These are phyloP conservation scores for Phallus indusiatus DNA, from an alignment of 768 basidiomycete species.

Conservation along the genomic window DNA sequence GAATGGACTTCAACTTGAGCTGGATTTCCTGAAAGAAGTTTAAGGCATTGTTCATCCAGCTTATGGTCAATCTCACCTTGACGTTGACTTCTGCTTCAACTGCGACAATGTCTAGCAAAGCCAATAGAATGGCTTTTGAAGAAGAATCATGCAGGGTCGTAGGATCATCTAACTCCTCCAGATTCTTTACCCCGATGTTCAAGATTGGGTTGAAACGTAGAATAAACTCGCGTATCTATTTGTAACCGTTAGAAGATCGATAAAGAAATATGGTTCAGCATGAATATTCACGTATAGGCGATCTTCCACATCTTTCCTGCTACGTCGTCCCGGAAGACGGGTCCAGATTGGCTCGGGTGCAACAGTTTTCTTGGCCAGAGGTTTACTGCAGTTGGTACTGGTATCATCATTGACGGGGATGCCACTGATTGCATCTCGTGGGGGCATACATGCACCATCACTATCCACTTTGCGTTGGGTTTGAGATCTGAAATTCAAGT, in stretches of 20 bases:
- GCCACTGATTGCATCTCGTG: not conserved
- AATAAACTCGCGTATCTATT: constrained; percentile 62
- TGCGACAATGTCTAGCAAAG: constrained; percentile 46
- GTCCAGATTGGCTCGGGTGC: constrained; percentile 46
- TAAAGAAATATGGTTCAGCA: not conserved
- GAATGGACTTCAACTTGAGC: constrained; percentile 1
- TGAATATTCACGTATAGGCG: constrained; percentile 32
- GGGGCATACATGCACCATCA: too few relatives aligned
- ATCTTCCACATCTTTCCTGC: constrained; percentile 39
- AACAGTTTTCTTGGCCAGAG: not conserved
- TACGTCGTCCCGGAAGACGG: constrained; percentile 32
- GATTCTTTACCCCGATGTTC: constrained; percentile 38
- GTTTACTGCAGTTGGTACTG: not conserved
- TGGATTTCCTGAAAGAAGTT: not conserved
- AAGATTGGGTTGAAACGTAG: constrained; percentile 50
- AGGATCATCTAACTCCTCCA: constrained; percentile 57
- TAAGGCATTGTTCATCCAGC: not conserved
- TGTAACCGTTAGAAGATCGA: not conserved
- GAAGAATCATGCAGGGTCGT: constrained; percentile 37
- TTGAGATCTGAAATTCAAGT: too few relatives aligned
- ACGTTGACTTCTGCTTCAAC: constrained; percentile 29
- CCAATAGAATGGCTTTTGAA: constrained; percentile 51
- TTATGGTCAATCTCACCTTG: constrained; percentile 13
- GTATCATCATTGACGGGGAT: not conserved
- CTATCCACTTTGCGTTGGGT: too few relatives aligned